These are phyloP conservation scores for Termitomyces bulborhizus DNA, from an alignment of 768 basidiomycete genomes.

Conservation along the genomic window DNA sequence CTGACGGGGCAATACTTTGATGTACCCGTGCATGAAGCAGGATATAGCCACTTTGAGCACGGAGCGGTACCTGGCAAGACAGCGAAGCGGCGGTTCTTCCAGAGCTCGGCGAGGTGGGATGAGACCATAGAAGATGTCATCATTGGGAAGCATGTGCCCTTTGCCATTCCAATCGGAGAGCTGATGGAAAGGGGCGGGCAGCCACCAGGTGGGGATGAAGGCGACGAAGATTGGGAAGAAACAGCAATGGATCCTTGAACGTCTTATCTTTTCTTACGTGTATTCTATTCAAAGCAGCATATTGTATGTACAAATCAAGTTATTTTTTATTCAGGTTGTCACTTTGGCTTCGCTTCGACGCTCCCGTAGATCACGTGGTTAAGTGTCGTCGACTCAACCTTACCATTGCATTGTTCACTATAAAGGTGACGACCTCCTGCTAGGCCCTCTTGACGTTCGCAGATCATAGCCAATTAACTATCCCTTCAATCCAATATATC, in stretches of 20 bases:
- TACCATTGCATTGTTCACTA: no score
- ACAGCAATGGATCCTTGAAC: constrained; percentile 18
- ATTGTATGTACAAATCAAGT: not conserved
- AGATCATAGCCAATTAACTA: no score
- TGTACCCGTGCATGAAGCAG: constrained; percentile 37
- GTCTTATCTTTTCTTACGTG: constrained; percentile 1
- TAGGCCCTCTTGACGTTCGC: no score
- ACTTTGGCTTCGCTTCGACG: no score
- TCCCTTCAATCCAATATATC: no score
- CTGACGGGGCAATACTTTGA: constrained; percentile 57
- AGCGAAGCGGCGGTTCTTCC: constrained; percentile 55
- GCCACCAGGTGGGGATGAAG: constrained; percentile 11
- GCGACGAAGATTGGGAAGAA: constrained; percentile 25
- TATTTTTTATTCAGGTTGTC: not conserved
- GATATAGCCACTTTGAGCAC: constrained; percentile 35
- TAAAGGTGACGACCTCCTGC: no score
- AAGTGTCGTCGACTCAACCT: no score
- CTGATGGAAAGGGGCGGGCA: constrained; percentile 23
- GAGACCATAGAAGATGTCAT: constrained; percentile 20
- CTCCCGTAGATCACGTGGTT: not conserved
- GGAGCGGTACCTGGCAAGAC: constrained; percentile 31
- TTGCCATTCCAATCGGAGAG: constrained; percentile 11
- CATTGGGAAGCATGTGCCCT: constrained; percentile 9
- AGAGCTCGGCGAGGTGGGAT: constrained; percentile 35
- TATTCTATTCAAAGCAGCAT: constrained; percentile 5